Conservation (phyloP, 179 eudicot genomes). For the Heliamphora pulchella region DNA sequence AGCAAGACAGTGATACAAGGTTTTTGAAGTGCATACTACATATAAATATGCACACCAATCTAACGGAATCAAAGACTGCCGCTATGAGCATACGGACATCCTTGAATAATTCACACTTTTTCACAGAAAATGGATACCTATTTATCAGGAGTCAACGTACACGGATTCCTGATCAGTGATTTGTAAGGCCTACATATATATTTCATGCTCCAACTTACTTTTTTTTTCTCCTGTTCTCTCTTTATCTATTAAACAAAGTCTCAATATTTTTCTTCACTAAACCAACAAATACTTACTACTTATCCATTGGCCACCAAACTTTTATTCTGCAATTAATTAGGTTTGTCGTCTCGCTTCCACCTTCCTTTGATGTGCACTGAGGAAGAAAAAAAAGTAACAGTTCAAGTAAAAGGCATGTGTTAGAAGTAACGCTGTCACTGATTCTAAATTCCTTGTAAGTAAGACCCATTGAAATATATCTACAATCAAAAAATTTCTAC, state of each 20-base stretch:
- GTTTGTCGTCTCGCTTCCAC: conserved; percentile 47
- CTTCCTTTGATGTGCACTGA: conserved; percentile 64
- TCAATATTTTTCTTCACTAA: neutral
- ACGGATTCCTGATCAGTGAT: neutral
- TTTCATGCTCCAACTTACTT: neutral
- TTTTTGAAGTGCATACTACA: neutral
- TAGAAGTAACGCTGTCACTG: neutral
- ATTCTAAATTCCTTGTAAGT: neutral
- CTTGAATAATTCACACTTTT: neutral
- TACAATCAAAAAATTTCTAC: neutral
- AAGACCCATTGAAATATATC: neutral
- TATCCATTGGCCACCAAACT: conserved; percentile 98
- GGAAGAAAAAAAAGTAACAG: conserved; percentile 16
- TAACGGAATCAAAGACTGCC: neutral
- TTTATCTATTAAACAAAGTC: neutral
- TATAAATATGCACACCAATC: neutral
- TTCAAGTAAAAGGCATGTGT: neutral
- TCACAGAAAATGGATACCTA: neutral
- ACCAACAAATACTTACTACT: conserved; percentile 46
- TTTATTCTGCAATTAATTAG: conserved; percentile 74
- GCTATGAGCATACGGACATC: neutral
- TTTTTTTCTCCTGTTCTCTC: neutral
- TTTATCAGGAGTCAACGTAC: too few relatives aligned
- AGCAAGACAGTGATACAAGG: conserved; percentile 1
- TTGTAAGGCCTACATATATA: neutral